Base-by-base conservation (phyloP, 306 rosid genomes). In the Lagenaria siceraria region DNA sequence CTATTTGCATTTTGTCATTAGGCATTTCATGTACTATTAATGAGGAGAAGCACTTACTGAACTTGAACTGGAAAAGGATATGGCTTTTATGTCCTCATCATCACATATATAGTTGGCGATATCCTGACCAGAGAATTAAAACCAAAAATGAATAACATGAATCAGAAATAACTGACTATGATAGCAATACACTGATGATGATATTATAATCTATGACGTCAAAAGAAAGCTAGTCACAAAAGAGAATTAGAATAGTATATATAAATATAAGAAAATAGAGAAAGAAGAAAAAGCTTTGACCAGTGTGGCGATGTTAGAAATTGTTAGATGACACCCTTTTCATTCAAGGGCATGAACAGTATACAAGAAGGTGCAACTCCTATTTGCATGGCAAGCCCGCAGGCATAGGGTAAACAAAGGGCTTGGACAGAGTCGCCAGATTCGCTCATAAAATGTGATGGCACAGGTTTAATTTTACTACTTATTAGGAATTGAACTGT, bases 51-150 rank as follows among this genome's bases (percentile, higher is more conserved):
- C 29, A 75, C 96, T 91, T 91, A 89, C 93, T 13, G 83, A 42
- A 80, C 76, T 83, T 69, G 93, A 78, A 80, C 92, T 88, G 61
- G 80, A 66, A 25, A 89, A 84, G 8, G 93, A 87, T 73, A 91
- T 81, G 42, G 92, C 93, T 84, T 87, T 87, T 74, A 91, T 86
- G 70, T 91, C 92, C 42, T 83, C 90, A 33, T 91, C 93, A 75
- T 89, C 90, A 52, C 96, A 89, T 70, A 91, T 81, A 78, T 82
- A 81, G 75, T 89, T 80, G 59, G 86, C 81, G 62, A 87, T 70
- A 42, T 89, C 93, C 93, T 91, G 89, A 73, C 53, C 65, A 71
- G 80, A 81, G 73, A 72, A 24, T 56, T 17, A 11, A 38, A 24
- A 8, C 68, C 0, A 70, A 58, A 59, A 82, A 66, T n/a, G 71